phyloP scores from a whole-genome alignment of 2,329 filamentous ascomycete genomes.

The Epicoccum nigrum region DNA sequence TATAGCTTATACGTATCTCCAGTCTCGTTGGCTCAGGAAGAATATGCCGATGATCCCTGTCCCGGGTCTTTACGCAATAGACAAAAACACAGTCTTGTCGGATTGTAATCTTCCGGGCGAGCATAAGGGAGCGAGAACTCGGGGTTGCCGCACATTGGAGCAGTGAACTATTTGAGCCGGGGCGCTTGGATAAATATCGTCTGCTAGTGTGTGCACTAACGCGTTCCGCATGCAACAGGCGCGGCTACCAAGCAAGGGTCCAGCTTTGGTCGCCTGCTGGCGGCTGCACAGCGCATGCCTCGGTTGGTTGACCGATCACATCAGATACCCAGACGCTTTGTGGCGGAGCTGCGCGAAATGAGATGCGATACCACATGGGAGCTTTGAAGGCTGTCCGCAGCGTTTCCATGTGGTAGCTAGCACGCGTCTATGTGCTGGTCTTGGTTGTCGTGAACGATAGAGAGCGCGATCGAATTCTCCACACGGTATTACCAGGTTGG shows the following conservation, averaged over 20 bases:
- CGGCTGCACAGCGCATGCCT: conserved; percentile 16
- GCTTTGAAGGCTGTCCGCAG: neutral
- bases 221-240: conserved; percentile 6
- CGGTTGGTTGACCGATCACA: conserved; percentile 14
- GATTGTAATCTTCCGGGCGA: neutral
- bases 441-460: neutral
- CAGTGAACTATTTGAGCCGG: conserved; percentile 2
- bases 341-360: conserved; percentile 4
- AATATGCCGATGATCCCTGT: neutral
- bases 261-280: conserved; percentile 4
- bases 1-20: neutral
- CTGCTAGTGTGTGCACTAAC: conserved; percentile 10
- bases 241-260: conserved; percentile 10
- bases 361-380: conserved; percentile 4
- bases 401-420: neutral
- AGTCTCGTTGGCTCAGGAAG: neutral
- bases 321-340: conserved; percentile 3
- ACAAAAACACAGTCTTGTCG: neutral
- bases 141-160: conserved; percentile 1
- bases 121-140: neutral
- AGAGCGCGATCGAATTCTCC: neutral
- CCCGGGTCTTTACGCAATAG: neutral
- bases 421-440: neutral
- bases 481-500: neutral
- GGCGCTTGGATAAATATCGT: conserved; percentile 7